Conservation (phyloP, 1,139 yeast genomes). For the Petasospora fabianii region DNA sequence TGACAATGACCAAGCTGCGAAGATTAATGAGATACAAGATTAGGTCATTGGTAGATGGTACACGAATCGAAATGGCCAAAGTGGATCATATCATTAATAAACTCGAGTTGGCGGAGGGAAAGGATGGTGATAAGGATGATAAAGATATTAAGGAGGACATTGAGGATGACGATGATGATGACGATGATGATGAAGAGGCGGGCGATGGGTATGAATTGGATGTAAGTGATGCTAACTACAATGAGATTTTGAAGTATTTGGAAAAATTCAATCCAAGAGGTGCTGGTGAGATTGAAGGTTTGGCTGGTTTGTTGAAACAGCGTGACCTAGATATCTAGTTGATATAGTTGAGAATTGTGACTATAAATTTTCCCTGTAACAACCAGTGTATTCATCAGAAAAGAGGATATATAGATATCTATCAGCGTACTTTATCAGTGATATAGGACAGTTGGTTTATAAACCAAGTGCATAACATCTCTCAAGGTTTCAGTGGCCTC, state of each 20-base stretch:
- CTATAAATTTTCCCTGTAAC: no score
- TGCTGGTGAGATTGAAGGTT: slow-evolving; percentile 36
- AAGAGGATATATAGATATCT: no score
- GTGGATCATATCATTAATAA: slow-evolving; percentile 29
- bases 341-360: no score
- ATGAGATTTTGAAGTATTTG: slow-evolving; percentile 37
- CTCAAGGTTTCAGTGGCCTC: no score
- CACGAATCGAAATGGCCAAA: slow-evolving; percentile 32
- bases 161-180: slow-evolving; percentile 28
- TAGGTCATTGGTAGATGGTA: slow-evolving; percentile 46
- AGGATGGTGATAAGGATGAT: slow-evolving; percentile 14
- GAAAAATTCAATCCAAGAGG: slow-evolving; percentile 34
- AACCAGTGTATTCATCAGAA: no score
- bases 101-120: slow-evolving; percentile 22
- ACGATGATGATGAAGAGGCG: slow-evolving; percentile 25
- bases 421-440: no score
- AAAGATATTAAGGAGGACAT: slow-evolving; percentile 23
- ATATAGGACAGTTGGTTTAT: no score
- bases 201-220: slow-evolving; percentile 22
- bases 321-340: slow-evolving; percentile 1
- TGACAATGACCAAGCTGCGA: slow-evolving; percentile 62
- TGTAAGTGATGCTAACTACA: slow-evolving; percentile 33
- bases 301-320: slow-evolving; percentile 44
- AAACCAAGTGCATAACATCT: no score
- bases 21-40: slow-evolving; percentile 71